phyloP scores from a whole-genome alignment of 345 rosid genomes.

The Lenwebbia sp. region DNA sequence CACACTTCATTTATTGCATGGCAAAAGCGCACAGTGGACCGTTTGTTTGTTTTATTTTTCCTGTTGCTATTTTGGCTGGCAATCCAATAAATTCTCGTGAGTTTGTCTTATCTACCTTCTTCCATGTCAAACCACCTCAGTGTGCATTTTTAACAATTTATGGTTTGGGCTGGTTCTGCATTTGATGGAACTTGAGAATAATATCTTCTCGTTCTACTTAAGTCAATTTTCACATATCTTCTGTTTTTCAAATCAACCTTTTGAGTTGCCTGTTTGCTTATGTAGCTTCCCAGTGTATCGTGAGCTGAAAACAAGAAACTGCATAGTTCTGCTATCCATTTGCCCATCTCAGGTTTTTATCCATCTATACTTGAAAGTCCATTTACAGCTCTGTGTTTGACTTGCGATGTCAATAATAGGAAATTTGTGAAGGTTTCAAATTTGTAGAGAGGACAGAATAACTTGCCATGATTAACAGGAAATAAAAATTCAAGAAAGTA shows the following conservation, averaged over 20 bases:
- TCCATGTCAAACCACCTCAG: neutral
- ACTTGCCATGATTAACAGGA: conserved; percentile 81
- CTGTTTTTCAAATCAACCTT: neutral
- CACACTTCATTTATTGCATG: conserved; percentile 9
- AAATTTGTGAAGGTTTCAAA: conserved; percentile 77
- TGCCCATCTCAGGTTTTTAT: conserved; percentile 71
- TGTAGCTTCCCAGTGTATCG: conserved; percentile 67
- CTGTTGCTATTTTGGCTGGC: neutral
- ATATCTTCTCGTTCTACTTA: neutral
- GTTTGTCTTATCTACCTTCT: neutral
- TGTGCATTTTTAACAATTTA: neutral
- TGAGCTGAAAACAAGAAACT: conserved; percentile 74
- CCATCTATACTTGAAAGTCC: neutral
- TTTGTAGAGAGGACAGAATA: conserved; percentile 41
- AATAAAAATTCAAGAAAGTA: conserved; percentile 86
- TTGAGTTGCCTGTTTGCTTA: neutral
- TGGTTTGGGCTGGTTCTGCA: neutral
- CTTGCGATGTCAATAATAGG: neutral
- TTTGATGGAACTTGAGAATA: neutral
- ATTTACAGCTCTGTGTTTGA: neutral
- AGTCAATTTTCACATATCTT: neutral
- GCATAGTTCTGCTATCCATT: conserved; percentile 51
- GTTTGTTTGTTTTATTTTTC: neutral
- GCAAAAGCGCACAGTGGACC: neutral
- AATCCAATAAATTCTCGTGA: neutral